Conservation (phyloP, 2,329 filamentous ascomycete species). For the Blumeria graminis region DNA sequence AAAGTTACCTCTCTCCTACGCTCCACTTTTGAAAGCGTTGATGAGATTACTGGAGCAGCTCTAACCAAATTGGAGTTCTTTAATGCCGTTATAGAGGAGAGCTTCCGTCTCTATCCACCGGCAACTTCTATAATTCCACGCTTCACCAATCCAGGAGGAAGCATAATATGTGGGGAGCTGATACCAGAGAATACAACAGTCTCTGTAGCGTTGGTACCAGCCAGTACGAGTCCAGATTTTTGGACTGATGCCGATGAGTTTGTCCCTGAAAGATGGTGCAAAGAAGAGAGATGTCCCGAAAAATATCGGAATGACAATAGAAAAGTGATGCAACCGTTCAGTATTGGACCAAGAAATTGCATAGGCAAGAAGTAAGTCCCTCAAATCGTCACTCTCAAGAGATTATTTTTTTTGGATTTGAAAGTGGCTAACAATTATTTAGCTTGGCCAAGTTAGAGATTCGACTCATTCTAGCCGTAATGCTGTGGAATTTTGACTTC, state of each 20-base stretch:
- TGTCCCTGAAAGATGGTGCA: slow-evolving; percentile 15
- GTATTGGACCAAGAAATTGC: slow-evolving; percentile 6
- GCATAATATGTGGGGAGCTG: slow-evolving; percentile 3
- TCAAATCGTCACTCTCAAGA: not conserved
- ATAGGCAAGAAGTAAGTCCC: slow-evolving; percentile 5
- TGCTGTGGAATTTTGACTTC: slow-evolving; percentile 11
- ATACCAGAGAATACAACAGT: slow-evolving; percentile 7
- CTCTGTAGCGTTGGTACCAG: slow-evolving; percentile 11
- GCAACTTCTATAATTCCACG: slow-evolving; percentile 5
- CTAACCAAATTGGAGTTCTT: slow-evolving; percentile 12
- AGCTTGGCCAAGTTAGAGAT: slow-evolving; percentile 6
- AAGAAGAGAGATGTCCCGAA: slow-evolving; percentile 3
- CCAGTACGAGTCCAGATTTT: slow-evolving; percentile 8
- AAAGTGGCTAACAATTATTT: not conserved
- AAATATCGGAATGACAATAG: slow-evolving; percentile 4
- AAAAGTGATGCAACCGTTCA: slow-evolving; percentile 6
- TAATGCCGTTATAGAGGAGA: slow-evolving; percentile 17
- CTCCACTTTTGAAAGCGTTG: slow-evolving; percentile 15
- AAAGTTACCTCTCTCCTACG: slow-evolving; percentile 21
- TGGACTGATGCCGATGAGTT: slow-evolving; percentile 5
- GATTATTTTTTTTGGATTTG: not conserved
- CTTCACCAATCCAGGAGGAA: slow-evolving; percentile 4
- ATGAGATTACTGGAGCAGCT: slow-evolving; percentile 5
- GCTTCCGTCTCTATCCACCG: slow-evolving; percentile 17
- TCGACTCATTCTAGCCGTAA: slow-evolving; percentile 6